phyloP scores from a whole-genome alignment of 208 protist species.

The Trypanosoma caninum region DNA sequence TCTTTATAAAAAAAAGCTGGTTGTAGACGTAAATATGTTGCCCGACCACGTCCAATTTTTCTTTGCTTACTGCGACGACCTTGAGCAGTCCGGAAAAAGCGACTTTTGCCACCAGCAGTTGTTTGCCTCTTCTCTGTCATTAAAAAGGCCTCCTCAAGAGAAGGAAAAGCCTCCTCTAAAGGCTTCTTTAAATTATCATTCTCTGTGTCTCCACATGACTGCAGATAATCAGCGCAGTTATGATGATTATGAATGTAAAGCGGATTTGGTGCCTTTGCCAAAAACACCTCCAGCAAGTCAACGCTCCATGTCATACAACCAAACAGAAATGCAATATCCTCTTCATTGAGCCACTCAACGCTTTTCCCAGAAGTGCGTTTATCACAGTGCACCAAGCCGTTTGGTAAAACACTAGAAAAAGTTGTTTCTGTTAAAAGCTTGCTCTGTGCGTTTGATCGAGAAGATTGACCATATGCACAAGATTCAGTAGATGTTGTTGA shows the following conservation, averaged over 20 bases:
- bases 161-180: conserved; percentile 6
- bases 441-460: too few relatives aligned
- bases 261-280: conserved; percentile 45
- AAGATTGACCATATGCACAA: too few relatives aligned
- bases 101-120: not conserved
- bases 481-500: too few relatives aligned
- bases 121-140: not conserved
- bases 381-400: too few relatives aligned
- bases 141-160: conserved; percentile 15
- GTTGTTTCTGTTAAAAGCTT: too few relatives aligned
- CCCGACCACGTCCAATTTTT: conserved; percentile 14
- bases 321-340: conserved; percentile 54
- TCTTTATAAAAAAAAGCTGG: not conserved
- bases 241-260: not conserved
- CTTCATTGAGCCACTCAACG: conserved; percentile 14
- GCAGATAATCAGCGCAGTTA: not conserved
- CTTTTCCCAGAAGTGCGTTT: too few relatives aligned
- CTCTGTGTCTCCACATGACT: not conserved
- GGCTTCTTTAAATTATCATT: not conserved
- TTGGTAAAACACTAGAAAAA: too few relatives aligned
- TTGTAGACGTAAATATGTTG: not conserved
- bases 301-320: conserved; percentile 65
- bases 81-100: not conserved
- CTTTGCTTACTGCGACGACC: conserved; percentile 12
- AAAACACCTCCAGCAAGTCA: conserved; percentile 53